phyloP scores from a whole-genome alignment of 805 yeast species.

The Brettanomyces anomalus region DNA sequence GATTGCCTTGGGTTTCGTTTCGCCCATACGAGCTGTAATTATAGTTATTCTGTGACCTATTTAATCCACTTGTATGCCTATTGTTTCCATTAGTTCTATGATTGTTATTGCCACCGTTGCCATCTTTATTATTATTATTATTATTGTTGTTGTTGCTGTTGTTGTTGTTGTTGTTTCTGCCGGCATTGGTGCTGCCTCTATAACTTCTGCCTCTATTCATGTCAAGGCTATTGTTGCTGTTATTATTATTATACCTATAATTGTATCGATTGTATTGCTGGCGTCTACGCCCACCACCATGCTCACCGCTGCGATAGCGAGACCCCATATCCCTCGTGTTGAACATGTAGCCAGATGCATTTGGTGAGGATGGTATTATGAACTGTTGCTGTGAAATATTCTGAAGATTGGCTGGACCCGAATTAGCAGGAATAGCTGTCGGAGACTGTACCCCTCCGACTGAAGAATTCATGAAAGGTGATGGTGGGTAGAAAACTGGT shows the following conservation, averaged over 20 bases:
- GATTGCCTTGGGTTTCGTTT: too few species aligned
- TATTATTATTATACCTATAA: not conserved
- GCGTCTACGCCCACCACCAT: not conserved
- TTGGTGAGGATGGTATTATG: not conserved
- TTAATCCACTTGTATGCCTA: not conserved
- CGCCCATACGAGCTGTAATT: too few species aligned
- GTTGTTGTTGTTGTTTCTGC: conserved; percentile 3
- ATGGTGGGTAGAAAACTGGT: not conserved
- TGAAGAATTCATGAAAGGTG: conserved; percentile 3
- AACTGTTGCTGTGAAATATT: not conserved
- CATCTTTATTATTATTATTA: conserved; percentile 2
- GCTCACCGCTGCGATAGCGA: not conserved
- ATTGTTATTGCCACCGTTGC: conserved; percentile 6
- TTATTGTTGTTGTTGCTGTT: conserved; percentile 2
- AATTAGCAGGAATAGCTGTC: not conserved
- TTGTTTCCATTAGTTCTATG: not conserved
- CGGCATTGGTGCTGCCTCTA: conserved; percentile 1
- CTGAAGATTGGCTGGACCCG: not conserved
- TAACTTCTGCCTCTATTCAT: not conserved
- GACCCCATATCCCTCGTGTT: conserved; percentile 3
- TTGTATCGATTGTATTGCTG: conserved; percentile 1
- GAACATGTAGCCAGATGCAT: not conserved
- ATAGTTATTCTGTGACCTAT: too few species aligned
- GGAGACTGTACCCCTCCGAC: not conserved
- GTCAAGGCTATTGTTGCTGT: not conserved